A percentile compares a stretch with the other conserved stretches of the same genome.
These are phyloP conservation scores for Cladophialophora psammophila DNA, from an alignment of 2,329 filamentous ascomycete genomes.

Conservation along the genomic window DNA sequence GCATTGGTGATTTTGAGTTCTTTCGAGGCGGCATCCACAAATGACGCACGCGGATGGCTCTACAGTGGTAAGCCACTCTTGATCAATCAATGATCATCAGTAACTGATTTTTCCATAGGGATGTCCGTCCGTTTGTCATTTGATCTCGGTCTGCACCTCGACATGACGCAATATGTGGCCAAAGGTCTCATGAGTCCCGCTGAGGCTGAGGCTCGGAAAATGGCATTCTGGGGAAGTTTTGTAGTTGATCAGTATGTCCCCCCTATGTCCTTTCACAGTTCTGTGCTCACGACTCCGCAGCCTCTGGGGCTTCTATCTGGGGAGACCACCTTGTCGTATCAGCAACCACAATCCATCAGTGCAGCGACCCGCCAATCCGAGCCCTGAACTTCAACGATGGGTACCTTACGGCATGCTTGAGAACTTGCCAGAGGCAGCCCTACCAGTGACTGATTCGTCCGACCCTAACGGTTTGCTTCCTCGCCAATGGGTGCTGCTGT, in stretches of 20 bases:
- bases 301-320: constrained; percentile 5
- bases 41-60: not conserved
- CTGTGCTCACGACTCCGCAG: not conserved
- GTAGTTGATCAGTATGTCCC: constrained; percentile 12
- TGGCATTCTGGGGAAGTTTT: constrained; percentile 15
- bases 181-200: constrained; percentile 8
- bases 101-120: not conserved
- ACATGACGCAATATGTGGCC: constrained; percentile 8
- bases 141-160: constrained; percentile 9
- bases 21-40: not conserved
- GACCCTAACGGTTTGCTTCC: not conserved
- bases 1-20: not conserved
- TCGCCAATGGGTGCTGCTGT: not conserved
- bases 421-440: not conserved
- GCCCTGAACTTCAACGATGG: not conserved
- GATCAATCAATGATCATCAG: not conserved
- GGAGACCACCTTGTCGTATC: not conserved
- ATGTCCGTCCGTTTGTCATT: constrained; percentile 11
- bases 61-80: not conserved
- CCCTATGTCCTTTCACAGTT: not conserved
- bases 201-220: constrained; percentile 12
- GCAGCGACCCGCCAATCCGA: not conserved
- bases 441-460: not conserved
- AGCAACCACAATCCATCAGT: not conserved
- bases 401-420: not conserved